Percentiles rank a stretch among this genome's conserved stretches.
Evolutionary conservation across 2,329 filamentous ascomycete species (phyloP).

Genomic region (Pleomassaria siparia): DNA sequence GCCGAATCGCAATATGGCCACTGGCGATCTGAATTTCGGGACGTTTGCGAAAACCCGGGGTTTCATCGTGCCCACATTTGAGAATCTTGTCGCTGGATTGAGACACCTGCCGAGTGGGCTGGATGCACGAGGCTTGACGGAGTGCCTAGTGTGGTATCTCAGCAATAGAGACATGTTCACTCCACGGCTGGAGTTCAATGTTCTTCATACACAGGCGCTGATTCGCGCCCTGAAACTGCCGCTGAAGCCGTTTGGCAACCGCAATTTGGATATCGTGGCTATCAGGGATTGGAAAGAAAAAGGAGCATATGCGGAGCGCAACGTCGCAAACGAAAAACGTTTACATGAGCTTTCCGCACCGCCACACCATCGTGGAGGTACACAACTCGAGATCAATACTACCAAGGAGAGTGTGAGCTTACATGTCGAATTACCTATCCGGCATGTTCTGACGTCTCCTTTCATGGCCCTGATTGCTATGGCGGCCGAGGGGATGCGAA

Average conservation of each 20-base stretch:
- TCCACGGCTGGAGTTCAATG: constrained; percentile 25
- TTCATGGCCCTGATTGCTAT: neutral
- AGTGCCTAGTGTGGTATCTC: constrained; percentile 25
- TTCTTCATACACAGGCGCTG: constrained; percentile 28
- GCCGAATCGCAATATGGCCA: constrained; percentile 15
- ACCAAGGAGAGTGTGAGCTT: neutral
- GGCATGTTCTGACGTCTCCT: neutral
- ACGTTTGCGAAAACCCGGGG: constrained; percentile 7
- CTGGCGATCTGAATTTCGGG: constrained; percentile 11
- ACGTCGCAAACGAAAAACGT: constrained; percentile 1
- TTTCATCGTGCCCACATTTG: constrained; percentile 19
- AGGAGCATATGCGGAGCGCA: constrained; percentile 10
- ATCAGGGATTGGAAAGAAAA: constrained; percentile 22
- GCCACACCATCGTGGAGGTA: neutral
- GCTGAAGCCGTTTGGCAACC: constrained; percentile 14
- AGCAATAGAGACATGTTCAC: constrained; percentile 15
- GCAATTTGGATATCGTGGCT: constrained; percentile 21
- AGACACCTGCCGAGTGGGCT: constrained; percentile 18
- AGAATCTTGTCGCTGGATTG: constrained; percentile 23
- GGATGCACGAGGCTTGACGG: constrained; percentile 23
- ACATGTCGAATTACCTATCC: neutral
- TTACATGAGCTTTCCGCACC: neutral
- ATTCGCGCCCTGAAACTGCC: constrained; percentile 19
- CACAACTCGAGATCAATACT: neutral
- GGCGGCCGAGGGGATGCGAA: neutral